These are phyloP conservation scores for Babjeviella inositovora DNA, from an alignment of 805 yeast genomes.

Conservation along the genomic window DNA sequence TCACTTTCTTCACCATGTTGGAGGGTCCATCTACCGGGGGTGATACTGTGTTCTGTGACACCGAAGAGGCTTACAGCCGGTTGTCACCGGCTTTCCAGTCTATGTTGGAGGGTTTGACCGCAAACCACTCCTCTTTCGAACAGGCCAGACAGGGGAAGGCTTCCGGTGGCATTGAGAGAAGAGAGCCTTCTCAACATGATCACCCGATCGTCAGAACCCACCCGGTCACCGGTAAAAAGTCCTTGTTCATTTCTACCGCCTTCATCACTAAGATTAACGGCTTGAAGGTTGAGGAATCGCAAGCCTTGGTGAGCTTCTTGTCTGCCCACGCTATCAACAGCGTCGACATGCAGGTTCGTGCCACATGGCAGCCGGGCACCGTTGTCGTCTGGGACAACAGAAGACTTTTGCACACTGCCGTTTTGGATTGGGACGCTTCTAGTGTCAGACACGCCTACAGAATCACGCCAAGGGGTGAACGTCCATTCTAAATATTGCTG, in stretches of 20 bases:
- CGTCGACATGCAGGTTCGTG: constrained; percentile 52
- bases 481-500: no score
- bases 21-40: constrained; percentile 56
- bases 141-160: constrained; percentile 31
- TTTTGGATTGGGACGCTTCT: constrained; percentile 56
- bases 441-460: constrained; percentile 59
- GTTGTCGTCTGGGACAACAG: constrained; percentile 75
- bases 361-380: constrained; percentile 54
- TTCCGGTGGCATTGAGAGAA: constrained; percentile 49
- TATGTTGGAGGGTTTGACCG: constrained; percentile 44
- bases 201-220: constrained; percentile 64
- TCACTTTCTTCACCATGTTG: constrained; percentile 48
- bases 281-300: constrained; percentile 58
- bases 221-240: constrained; percentile 54
- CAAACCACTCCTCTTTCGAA: constrained; percentile 52
- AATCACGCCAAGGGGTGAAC: constrained; percentile 59
- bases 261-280: constrained; percentile 58
- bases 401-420: constrained; percentile 50
- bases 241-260: constrained; percentile 36
- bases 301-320: constrained; percentile 38
- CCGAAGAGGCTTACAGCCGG: constrained; percentile 54
- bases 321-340: constrained; percentile 30
- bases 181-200: constrained; percentile 40
- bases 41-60: constrained; percentile 66
- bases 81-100: constrained; percentile 50